Percentiles rank a stretch among this genome's conserved stretches.
Conservation (phyloP, 2,329 filamentous ascomycete genomes). For the Pseudocercospora vitis region DNA sequence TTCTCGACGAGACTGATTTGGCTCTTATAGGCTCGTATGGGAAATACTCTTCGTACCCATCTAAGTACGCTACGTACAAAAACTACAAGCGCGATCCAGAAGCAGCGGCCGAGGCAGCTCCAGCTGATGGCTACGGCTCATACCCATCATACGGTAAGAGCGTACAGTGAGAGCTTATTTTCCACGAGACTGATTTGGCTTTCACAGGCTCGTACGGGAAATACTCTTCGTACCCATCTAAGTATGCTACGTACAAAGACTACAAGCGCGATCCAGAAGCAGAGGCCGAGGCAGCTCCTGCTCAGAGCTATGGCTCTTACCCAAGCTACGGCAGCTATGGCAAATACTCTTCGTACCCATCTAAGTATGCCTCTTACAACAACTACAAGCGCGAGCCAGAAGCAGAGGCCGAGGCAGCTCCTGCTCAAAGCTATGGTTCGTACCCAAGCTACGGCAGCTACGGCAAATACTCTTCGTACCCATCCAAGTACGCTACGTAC, state of each 20-base stretch:
- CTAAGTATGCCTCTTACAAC: neutral
- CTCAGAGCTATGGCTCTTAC: neutral
- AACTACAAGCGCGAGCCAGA: neutral
- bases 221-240: too few relatives aligned
- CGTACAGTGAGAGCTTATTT: constrained; percentile 11
- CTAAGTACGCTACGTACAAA: constrained; percentile 15
- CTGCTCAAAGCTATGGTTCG: neutral
- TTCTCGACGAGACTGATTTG: too few relatives aligned
- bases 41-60: constrained; percentile 10
- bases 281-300: constrained; percentile 5
- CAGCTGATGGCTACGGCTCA: neutral
- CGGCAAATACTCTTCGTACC: constrained; percentile 5
- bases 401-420: constrained; percentile 1
- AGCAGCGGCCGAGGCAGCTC: constrained; percentile 3
- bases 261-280: constrained; percentile 14
- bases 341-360: too few relatives aligned
- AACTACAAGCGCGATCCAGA: constrained; percentile 13
- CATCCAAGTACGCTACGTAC: neutral
- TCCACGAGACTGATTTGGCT: neutral
- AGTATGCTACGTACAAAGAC: constrained; percentile 13
- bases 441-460: constrained; percentile 2
- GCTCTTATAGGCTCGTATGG: neutral
- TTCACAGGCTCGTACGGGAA: neutral
- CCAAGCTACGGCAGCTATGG: neutral
- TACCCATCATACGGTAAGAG: constrained; percentile 2